phyloP scores from a whole-genome alignment of 2,329 filamentous ascomycete genomes.

The Cladosporium cucumerinum region DNA sequence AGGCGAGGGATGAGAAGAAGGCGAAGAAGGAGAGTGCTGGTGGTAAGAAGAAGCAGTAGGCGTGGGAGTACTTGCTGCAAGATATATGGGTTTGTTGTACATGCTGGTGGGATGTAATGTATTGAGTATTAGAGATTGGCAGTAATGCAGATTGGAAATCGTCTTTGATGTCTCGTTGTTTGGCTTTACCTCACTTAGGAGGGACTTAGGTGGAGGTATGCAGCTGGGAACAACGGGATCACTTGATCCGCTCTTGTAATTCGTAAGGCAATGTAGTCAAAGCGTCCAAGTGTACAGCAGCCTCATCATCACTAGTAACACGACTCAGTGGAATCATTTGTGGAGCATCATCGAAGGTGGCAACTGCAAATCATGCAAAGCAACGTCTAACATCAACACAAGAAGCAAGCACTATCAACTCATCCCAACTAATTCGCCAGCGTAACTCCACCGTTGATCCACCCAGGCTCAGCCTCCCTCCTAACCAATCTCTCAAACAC shows the following conservation, averaged over 20 bases:
- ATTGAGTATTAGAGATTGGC: background rate
- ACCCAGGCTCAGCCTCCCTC: constrained; percentile 26
- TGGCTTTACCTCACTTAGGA: background rate
- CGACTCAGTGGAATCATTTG: no score
- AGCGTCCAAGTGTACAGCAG: no score
- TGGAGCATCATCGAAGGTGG: no score
- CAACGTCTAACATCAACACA: background rate
- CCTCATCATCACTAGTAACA: no score
- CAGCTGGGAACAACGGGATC: background rate
- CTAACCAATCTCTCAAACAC: constrained; percentile 37
- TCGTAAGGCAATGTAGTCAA: no score
- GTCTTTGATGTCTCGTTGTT: background rate
- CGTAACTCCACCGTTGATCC: constrained; percentile 34
- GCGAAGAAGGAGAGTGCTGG: constrained; percentile 33
- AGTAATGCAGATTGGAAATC: constrained; percentile 8
- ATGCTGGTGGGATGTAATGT: background rate
- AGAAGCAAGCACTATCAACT: background rate
- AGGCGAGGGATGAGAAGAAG: constrained; percentile 50
- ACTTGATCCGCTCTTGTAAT: background rate
- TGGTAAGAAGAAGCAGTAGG: constrained; percentile 32
- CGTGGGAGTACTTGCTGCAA: background rate
- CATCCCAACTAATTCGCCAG: constrained; percentile 24
- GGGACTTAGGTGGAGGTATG: background rate
- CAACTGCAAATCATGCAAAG: background rate
- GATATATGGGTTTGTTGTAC: background rate